Evolutionary conservation across 2,329 filamentous ascomycete genomes (phyloP), one percentile per base, ranked within the genome.

Genomic region (Cytospora schulzeri): DNA sequence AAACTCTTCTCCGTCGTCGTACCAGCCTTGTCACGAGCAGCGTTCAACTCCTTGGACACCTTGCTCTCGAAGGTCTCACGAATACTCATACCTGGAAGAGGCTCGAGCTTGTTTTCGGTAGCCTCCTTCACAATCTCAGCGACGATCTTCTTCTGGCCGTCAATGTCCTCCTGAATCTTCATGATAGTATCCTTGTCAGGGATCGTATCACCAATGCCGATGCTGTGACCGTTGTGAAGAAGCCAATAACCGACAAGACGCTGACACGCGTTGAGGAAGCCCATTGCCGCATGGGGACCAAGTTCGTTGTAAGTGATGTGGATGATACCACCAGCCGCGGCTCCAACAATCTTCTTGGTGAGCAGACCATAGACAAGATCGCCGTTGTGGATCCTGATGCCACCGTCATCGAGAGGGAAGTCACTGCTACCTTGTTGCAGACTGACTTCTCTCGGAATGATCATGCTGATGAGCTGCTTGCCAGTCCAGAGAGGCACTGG

Each of bases 21-120:
- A 88, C 95, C 95, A 73, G 95, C 95, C 76, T 93, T 91, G 75
- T 99, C 95, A 90, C 94, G 94, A 74, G 94, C 94, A 68, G 90
- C 92, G 79, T 99, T 98, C 62, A 99, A 83, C 63, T 92, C 92
- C 77, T 93, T 93, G 56, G 94, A 96, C 38, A 97, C 95, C 79
- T 96, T 94, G 80, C 91, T 96, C 79, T 99, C 95, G 74, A 99
- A 99, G 0, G 95, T 98, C 74, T 97, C 93, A 82, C 96, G 91
- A 66, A 99, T 91, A 69, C 96, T 99, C 93, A 99, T 97, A 85
- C 95, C 95, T 52, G 95, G 95, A 61, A 95, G 80, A n/a, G 93
- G 87, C 76, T 99, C 95, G 55, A 99, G 87, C 71, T 89, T 83
- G 76, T 98, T 96, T 58, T 88, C 87, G 4, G 93, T 96, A 2